Base-by-base conservation (phyloP, 306 rosid species). In the Potentilla sterilis region DNA sequence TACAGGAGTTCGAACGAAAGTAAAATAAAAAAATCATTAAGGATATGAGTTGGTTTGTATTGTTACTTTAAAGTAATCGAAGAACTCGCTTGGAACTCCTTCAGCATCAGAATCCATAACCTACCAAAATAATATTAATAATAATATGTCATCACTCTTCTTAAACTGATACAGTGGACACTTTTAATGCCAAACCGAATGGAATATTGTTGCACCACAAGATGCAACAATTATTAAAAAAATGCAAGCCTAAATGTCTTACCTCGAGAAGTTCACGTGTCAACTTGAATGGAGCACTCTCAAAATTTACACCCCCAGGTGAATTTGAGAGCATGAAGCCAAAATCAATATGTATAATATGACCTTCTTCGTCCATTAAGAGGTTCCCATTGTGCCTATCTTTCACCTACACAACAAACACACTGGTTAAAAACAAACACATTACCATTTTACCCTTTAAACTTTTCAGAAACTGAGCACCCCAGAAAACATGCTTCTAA, bases 91-190 rank as follows among this genome's bases (percentile, higher is more conserved):
- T 18, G 99, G 99, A 87, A 92, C 82, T 57, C 99, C 99, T 86
- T 96, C 99, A 5, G 99, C 99, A 87, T 96, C 99, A 63, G 99
- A 96, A 83, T 96, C 99, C 99, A 96, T 96, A 61, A 96, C 99
- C 99, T 96, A 81, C 84, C 79, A 88, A 61, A 79, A 75, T 44
- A 49, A 28, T 28, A 28, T 28, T 28, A 28, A 28, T 28, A 28
- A 43, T 66, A 85, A 32, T 55, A 73, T 73, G 28, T 52, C 22
- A 7, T 19, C 7, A 18, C 3, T 72, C 58, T 10, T 9, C 28
- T 28, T 28, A 28, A 55, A 78, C 67, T 42, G n/a, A 58, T 19
- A 46, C 67, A 12, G 46, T 40, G 6, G 65, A 70, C 38, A 65
- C 40, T 62, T 65, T 14, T 21, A 70, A 62, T 40, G 32, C 67